phyloP scores from a whole-genome alignment of 129 eudicot species.

The Gnaphalium uliginosum region DNA sequence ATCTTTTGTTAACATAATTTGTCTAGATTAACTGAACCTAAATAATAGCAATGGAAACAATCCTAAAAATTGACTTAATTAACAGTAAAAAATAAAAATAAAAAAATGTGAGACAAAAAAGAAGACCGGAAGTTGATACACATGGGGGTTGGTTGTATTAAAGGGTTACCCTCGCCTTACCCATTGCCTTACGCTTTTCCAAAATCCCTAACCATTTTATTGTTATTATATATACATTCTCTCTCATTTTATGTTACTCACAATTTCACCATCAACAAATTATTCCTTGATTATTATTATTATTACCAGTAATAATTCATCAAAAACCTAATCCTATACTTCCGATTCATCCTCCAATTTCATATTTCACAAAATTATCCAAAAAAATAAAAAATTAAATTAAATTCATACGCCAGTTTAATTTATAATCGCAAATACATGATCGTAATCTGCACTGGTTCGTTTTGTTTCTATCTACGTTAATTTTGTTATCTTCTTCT shows the following conservation, averaged over 20 bases:
- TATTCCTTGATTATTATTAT: too few relatives aligned
- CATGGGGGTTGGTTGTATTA: conserved; percentile 22
- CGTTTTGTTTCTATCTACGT: conserved; percentile 15
- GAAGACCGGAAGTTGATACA: conserved; percentile 37
- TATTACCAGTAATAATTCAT: not conserved
- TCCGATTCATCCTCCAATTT: conserved; percentile 18
- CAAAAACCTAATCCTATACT: conserved; percentile 27
- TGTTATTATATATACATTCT: not conserved
- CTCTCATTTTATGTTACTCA: not conserved
- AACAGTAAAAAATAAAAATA: not conserved
- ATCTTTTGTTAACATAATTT: not conserved
- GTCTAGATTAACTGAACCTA: conserved; percentile 16
- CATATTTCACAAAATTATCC: not conserved
- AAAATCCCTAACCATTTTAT: conserved; percentile 14
- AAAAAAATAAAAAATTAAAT: not conserved
- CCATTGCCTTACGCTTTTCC: conserved; percentile 18
- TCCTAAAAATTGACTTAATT: not conserved
- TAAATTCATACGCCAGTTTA: conserved; percentile 10
- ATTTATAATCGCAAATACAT: conserved; percentile 12
- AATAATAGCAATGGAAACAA: not conserved
- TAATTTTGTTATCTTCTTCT: not conserved
- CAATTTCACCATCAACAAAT: not conserved
- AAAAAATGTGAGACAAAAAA: conserved; percentile 14
- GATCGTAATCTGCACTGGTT: conserved; percentile 43
- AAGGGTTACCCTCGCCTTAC: conserved; percentile 32